Percentiles rank a stretch among this genome's conserved stretches.
Conservation (phyloP, 331 rosid species). For the Spiraea crenata region DNA sequence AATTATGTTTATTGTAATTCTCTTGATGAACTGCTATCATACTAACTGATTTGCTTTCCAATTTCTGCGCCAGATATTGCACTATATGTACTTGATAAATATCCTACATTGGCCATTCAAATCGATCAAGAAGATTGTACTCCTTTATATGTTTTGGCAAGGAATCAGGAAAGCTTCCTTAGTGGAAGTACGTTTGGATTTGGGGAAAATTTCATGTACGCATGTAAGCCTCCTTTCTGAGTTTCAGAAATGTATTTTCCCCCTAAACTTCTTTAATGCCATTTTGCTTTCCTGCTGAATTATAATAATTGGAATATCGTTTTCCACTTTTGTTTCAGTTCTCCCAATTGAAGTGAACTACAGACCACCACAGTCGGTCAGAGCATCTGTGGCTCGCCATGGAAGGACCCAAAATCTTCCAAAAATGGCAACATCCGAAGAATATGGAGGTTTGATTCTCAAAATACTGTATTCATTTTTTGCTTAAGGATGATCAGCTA, state of each 20-base stretch:
- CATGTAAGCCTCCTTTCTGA: slow-evolving; percentile 7
- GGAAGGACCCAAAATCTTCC: neutral
- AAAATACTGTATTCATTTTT: neutral
- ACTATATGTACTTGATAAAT: slow-evolving; percentile 28
- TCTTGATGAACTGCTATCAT: neutral
- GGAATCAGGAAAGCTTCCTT: slow-evolving; percentile 27
- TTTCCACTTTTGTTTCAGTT: slow-evolving; percentile 9
- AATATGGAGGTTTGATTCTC: slow-evolving; percentile 7
- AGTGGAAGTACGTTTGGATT: slow-evolving; percentile 46
- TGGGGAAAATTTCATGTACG: slow-evolving; percentile 40
- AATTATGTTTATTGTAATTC: neutral
- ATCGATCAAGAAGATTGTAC: slow-evolving; percentile 27
- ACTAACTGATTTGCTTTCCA: neutral
- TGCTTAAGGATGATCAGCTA: neutral
- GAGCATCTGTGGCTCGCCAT: neutral
- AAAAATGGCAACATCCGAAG: neutral
- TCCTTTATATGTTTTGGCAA: slow-evolving; percentile 42
- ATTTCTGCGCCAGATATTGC: slow-evolving; percentile 35
- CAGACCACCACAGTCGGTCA: slow-evolving; percentile 9
- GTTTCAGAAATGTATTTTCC: neutral
- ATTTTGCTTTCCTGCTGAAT: neutral
- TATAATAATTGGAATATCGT: neutral
- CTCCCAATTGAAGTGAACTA: slow-evolving; percentile 16
- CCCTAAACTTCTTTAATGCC: no score
- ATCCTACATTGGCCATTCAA: slow-evolving; percentile 42